Percentiles rank a stretch among this genome's conserved stretches.
phyloP scores from a whole-genome alignment of 768 basidiomycete species.

The Hericium rajendrae region DNA sequence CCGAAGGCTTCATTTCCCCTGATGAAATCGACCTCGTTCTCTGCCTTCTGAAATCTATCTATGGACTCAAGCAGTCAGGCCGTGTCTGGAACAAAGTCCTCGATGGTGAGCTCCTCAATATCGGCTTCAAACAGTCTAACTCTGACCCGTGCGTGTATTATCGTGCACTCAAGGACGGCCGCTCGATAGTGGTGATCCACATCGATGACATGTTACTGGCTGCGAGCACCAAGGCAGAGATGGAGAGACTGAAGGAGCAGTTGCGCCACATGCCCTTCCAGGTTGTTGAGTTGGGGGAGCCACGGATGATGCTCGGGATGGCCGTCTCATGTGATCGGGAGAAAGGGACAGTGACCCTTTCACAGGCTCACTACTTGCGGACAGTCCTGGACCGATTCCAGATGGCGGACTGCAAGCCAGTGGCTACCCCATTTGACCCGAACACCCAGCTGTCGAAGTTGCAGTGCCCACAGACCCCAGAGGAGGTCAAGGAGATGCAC shows the following conservation, averaged over 20 bases:
- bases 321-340: neutral
- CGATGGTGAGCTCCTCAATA: neutral
- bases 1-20: constrained; percentile 17
- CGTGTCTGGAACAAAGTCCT: no score
- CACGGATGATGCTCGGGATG: neutral
- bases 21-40: no score
- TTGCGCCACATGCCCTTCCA: neutral
- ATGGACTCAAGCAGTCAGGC: no score
- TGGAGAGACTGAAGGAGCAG: neutral
- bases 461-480: neutral
- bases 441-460: neutral
- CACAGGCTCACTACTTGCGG: neutral
- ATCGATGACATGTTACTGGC: neutral
- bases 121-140: neutral
- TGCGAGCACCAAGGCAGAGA: neutral
- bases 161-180: neutral
- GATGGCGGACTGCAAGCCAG: neutral
- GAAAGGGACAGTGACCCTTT: neutral
- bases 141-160: neutral
- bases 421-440: neutral
- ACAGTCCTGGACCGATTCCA: neutral
- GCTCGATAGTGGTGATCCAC: neutral
- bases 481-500: neutral
- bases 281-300: neutral
- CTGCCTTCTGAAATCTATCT: no score